Conservation (phyloP, 768 basidiomycete genomes). For the Psilocybe cubensis region DNA sequence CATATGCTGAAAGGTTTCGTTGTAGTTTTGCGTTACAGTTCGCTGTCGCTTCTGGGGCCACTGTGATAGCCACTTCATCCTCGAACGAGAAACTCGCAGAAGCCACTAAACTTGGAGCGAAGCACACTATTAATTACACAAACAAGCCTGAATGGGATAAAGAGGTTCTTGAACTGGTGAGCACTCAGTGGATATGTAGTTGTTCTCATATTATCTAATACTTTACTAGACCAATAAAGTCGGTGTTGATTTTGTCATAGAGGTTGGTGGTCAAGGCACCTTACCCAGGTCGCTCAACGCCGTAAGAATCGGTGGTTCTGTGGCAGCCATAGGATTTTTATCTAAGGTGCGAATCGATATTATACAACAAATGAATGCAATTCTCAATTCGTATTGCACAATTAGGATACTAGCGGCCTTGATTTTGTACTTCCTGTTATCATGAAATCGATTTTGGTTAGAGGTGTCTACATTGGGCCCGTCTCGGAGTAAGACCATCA, state of each 20-base stretch:
- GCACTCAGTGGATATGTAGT: conserved; percentile 10
- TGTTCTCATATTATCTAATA: background rate
- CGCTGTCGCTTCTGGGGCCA: conserved; percentile 64
- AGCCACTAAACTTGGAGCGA: conserved; percentile 54
- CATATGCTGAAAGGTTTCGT: background rate
- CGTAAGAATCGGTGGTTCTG: conserved; percentile 41
- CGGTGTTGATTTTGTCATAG: conserved; percentile 43
- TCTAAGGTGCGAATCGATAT: conserved; percentile 24
- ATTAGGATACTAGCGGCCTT: conserved; percentile 25
- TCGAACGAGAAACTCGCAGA: conserved; percentile 65
- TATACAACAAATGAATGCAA: background rate
- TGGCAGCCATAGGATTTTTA: conserved; percentile 56
- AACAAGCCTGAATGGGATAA: conserved; percentile 60
- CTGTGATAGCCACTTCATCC: conserved; percentile 68
- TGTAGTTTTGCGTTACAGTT: conserved; percentile 59
- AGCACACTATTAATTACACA: conserved; percentile 65
- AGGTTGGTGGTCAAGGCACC: conserved; percentile 58
- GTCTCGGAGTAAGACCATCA: conserved; percentile 51
- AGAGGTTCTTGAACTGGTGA: conserved; percentile 47
- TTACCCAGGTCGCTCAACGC: conserved; percentile 45
- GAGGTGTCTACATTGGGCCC: conserved; percentile 60
- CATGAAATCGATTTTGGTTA: conserved; percentile 41
- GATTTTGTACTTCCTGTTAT: conserved; percentile 38
- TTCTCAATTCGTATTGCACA: no score
- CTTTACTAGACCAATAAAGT: conserved; percentile 36